Conservation (phyloP, 1,139 yeast species). For the Tardiomyces depauwii region DNA sequence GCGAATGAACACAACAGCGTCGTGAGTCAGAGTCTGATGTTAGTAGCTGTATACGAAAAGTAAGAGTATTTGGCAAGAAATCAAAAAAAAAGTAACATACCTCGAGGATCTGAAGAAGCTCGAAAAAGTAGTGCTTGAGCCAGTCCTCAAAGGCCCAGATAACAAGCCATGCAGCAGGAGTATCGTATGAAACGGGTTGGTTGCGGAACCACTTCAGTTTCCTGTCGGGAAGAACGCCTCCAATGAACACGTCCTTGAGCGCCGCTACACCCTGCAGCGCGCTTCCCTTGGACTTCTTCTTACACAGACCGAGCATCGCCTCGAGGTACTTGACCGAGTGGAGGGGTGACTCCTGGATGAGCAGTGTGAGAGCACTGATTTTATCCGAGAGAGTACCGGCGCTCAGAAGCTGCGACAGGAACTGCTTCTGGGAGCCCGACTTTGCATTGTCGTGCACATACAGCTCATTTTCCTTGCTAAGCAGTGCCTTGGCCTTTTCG, state of each 20-base stretch:
- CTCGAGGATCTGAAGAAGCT: conserved; percentile 55
- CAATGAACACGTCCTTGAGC: conserved; percentile 71
- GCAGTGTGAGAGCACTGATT: conserved; percentile 83
- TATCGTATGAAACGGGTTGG: conserved; percentile 44
- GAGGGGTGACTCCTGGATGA: conserved; percentile 90
- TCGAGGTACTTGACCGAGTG: conserved; percentile 83
- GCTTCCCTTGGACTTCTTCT: conserved; percentile 87
- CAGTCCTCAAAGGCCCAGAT: conserved; percentile 83
- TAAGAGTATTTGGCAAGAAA: conserved; percentile 22
- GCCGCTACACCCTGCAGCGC: conserved; percentile 87
- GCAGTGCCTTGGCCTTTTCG: conserved; percentile 53
- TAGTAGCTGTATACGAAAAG: too few relatives aligned
- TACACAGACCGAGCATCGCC: conserved; percentile 64
- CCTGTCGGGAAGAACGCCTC: conserved; percentile 69
- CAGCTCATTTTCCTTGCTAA: conserved; percentile 59
- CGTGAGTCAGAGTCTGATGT: conserved; percentile 49
- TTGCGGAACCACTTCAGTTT: conserved; percentile 72
- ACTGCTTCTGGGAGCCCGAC: conserved; percentile 60
- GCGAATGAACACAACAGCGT: conserved; percentile 86
- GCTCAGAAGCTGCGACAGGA: conserved; percentile 76
- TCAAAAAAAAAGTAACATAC: conserved; percentile 9
- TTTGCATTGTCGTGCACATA: conserved; percentile 37
- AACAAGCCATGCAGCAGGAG: conserved; percentile 41
- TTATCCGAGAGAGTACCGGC: conserved; percentile 95
- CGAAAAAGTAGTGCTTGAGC: conserved; percentile 65